Evolutionary conservation across 2,329 filamentous ascomycete genomes (phyloP).

Genomic region (Cladosporium sphaerospermum): DNA sequence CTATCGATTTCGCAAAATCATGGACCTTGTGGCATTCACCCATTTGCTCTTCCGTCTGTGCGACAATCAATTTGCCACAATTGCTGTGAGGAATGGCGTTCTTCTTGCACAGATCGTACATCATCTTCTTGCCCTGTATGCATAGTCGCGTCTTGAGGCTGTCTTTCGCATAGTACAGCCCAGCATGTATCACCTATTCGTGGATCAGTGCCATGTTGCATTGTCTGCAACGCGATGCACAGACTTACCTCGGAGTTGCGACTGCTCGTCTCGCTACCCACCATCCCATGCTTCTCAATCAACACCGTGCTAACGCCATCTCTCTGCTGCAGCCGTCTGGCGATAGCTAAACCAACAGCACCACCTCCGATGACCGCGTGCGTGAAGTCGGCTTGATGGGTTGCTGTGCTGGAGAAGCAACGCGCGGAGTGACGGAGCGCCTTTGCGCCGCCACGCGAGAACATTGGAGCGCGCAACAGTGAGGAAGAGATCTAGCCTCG

Average conservation of each 20-base stretch:
- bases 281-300: slow-evolving; percentile 68
- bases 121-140: slow-evolving; percentile 64
- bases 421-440: slow-evolving; percentile 15
- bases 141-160: slow-evolving; percentile 82
- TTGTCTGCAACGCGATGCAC: neutral
- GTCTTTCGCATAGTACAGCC: slow-evolving; percentile 74
- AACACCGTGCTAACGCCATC: slow-evolving; percentile 63
- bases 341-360: slow-evolving; percentile 74
- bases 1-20: slow-evolving; percentile 47
- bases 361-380: slow-evolving; percentile 64
- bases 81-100: slow-evolving; percentile 64
- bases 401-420: slow-evolving; percentile 39
- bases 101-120: slow-evolving; percentile 70
- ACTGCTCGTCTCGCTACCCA: slow-evolving; percentile 81
- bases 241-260: slow-evolving; percentile 71
- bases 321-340: slow-evolving; percentile 60
- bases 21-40: slow-evolving; percentile 54
- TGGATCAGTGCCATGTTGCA: no score
- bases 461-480: slow-evolving; percentile 3
- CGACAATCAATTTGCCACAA: slow-evolving; percentile 91
- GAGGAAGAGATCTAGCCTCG: no score
- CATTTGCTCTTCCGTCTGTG: slow-evolving; percentile 68
- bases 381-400: slow-evolving; percentile 52
- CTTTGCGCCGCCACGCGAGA: slow-evolving; percentile 5
- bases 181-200: slow-evolving; percentile 80